A percentile compares a stretch with the other conserved stretches of the same genome.
phyloP scores from a whole-genome alignment of 495 filamentous ascomycete species.

The Delitschia confertaspora region DNA sequence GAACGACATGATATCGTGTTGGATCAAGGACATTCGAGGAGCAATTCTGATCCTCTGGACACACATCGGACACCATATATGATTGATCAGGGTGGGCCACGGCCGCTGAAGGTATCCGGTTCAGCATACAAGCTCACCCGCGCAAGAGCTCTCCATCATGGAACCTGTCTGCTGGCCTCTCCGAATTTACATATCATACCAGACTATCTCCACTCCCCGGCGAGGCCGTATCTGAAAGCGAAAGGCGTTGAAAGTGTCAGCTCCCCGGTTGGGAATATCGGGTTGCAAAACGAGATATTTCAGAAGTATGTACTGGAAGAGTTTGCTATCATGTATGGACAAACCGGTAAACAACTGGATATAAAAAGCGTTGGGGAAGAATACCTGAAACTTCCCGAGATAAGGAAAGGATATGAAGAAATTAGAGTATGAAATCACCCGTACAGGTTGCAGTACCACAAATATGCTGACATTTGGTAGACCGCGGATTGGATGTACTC shows the following conservation, averaged over 20 bases:
- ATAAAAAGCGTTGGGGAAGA: constrained; percentile 43
- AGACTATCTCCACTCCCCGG: constrained; percentile 60
- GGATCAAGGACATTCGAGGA: constrained; percentile 37
- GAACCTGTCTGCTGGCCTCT: constrained; percentile 71
- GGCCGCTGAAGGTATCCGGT: constrained; percentile 73
- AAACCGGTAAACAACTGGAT: constrained; percentile 29
- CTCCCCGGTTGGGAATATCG: constrained; percentile 72
- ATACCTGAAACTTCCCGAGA: constrained; percentile 40
- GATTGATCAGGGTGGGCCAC: constrained; percentile 24
- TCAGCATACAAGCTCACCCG: constrained; percentile 88
- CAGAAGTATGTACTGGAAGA: constrained; percentile 28
- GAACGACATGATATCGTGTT: constrained; percentile 89
- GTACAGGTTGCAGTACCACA: neutral
- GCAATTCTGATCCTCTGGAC: constrained; percentile 27
- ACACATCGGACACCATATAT: constrained; percentile 34
- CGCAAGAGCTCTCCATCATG: constrained; percentile 74
- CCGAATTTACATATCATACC: constrained; percentile 59
- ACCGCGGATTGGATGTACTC: constrained; percentile 69
- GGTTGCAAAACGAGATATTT: constrained; percentile 33
- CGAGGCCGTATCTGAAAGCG: constrained; percentile 63
- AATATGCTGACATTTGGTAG: constrained; percentile 32
- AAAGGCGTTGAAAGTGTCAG: constrained; percentile 90
- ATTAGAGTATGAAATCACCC: constrained; percentile 40
- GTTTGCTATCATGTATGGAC: constrained; percentile 50
- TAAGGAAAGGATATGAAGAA: constrained; percentile 53